Base-by-base conservation (phyloP, 225 moss, liverwort and hornwort species). In the Pseudoscleropodium purum region DNA sequence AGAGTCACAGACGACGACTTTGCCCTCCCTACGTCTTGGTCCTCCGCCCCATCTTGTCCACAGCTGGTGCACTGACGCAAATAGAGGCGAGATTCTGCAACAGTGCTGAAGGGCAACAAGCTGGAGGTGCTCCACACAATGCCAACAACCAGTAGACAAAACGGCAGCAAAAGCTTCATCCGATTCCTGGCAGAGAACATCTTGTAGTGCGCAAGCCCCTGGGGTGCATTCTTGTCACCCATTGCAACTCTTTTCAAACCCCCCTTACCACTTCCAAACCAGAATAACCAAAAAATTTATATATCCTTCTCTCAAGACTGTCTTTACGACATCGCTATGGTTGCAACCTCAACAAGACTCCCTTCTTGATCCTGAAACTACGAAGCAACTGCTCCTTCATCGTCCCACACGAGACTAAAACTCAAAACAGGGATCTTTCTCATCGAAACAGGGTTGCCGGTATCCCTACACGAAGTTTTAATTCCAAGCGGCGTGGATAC, bases 61-160 rank as follows among this genome's bases (percentile, higher is more conserved):
- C 94, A 94, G 24, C 78, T 84, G 33, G 88, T 76, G 80, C 94
- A 94, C 78, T 94, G 91, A 43, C 88, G 94, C 83, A 94, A 88
- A 70, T 91, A 94, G 15, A 89, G 93, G 5, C 90, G 92, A 64
- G 92, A 81, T 75, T 88, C 90, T 8, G 89, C 60, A 37, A 56
- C 88, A 47, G 90, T 7, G 83, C 79, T 82, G 88, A 94, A 92
- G 43, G 94, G 93, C 18, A 93, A 66, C 37, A 94, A 70, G 75
- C 85, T 92, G 65, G 90, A 90, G 45, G 94, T 89, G 89, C 89
- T 94, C 94, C 94, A 94, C 19, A 94, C 89, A 61, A 94, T 88
- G 64, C 88, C 91, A 18, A 90, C 89, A 10, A 94, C 89, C 36
- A 94, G 86, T 10, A 94, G 82, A 41, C 91, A 94, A 54, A 93